These are phyloP conservation scores for Anacardium occidentale DNA, from an alignment of 345 rosid genomes.

Conservation along the genomic window DNA sequence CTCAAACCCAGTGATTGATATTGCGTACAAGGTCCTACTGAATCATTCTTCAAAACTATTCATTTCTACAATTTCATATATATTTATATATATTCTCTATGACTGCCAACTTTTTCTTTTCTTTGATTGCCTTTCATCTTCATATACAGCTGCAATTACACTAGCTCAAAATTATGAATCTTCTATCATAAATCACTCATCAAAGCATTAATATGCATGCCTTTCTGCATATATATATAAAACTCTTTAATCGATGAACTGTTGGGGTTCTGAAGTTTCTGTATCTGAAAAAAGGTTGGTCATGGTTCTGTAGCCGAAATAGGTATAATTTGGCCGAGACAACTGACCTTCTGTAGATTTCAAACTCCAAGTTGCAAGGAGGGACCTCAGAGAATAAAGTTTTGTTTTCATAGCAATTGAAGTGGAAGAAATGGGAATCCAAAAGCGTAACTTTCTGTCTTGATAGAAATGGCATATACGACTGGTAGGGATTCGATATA, in stretches of 20 bases:
- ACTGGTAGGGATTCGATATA: constrained; percentile 28
- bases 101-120: not conserved
- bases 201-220: too few relatives aligned
- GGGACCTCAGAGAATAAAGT: constrained; percentile 17
- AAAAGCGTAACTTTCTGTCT: not conserved
- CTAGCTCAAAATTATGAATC: too few relatives aligned
- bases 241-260: too few relatives aligned
- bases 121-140: too few relatives aligned
- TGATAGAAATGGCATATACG: constrained; percentile 10
- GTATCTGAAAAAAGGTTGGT: not conserved
- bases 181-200: too few relatives aligned
- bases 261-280: too few relatives aligned
- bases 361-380: constrained; percentile 28
- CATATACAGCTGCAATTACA: too few relatives aligned
- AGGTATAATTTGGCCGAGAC: not conserved
- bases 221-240: too few relatives aligned
- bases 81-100: too few relatives aligned
- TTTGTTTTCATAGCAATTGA: not conserved
- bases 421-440: constrained; percentile 1
- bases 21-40: constrained; percentile 6
- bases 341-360: not conserved
- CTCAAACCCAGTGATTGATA: not conserved
- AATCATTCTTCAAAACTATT: not conserved
- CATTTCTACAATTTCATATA: too few relatives aligned
- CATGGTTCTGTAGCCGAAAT: not conserved